Evolutionary conservation across 306 rosid genomes (phyloP), one percentile per base, ranked within the genome.

Genomic region (Parietaria judaica): DNA sequence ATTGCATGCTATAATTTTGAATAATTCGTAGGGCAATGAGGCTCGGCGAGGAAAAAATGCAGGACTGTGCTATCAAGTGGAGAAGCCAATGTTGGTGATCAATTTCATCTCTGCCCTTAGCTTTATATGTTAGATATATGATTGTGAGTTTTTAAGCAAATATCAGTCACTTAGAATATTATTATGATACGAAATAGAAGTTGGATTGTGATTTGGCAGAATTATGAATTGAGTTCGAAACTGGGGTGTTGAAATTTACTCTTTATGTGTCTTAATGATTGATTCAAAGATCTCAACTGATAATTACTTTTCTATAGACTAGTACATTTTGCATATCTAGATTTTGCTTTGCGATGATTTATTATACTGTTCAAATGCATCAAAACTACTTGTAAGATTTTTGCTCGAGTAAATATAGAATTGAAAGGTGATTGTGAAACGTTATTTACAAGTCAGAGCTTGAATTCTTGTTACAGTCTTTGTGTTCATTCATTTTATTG

Each of bases 21-120:
- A 13, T 10, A 5, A 14, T 56, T 64, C 63, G 70, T 65, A 92
- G 99, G 99, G 81, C 73, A 63, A 77, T 86, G 60, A 84, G 75
- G 76, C 72, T 84, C 70, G 77, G 69, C 65, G 82, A 58, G 57
- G 61, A 17, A 64, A 84, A 82, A 77, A 81, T 81, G 76, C 84
- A 36, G 99, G 96, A 56, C 90, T 84, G 0, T 85, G 83, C 73
- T 88, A 84, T 74, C 85, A 82, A 81, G 84, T 88, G 14, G 99
- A 88, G 88, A 78, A 66, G 69, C 81, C 57, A 50, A 67, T 81
- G 37, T 62, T 69, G 95, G 99, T 84, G 72, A 83, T 63, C 70
- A 56, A 60, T 81, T 70, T 65, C 70, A 57, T 49, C 54, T 72
- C 72, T 64, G 47, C 57, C 51, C 34, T 54, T 31, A 54, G 11